These are phyloP conservation scores for Ganoderma sinense DNA, from an alignment of 1,284 basidiomycete genomes.

Conservation along the genomic window DNA sequence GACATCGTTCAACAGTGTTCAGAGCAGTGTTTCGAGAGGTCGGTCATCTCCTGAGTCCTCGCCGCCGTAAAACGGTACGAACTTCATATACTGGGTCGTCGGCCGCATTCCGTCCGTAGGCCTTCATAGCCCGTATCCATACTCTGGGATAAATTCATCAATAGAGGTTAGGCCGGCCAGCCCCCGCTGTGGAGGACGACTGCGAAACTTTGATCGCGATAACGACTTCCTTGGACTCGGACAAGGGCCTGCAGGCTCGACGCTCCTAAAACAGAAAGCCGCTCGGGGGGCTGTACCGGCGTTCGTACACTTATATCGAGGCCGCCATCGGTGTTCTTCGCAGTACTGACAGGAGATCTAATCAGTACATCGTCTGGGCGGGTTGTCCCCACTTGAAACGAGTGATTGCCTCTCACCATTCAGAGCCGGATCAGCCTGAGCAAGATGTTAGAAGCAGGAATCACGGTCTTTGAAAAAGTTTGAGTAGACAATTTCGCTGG, in stretches of 20 bases:
- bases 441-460: no score
- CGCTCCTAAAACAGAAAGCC: background rate
- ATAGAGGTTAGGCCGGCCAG: background rate
- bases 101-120: background rate
- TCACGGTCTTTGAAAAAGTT: no score
- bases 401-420: no score
- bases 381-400: background rate
- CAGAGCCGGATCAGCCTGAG: no score
- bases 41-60: no score
- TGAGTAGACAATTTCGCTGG: no score
- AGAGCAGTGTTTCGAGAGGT: no score
- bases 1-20: background rate
- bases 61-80: background rate
- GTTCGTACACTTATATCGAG: background rate
- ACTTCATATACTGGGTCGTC: background rate
- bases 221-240: background rate
- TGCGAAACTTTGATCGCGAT: background rate
- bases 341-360: background rate
- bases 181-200: background rate
- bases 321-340: background rate
- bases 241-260: background rate
- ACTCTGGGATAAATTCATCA: background rate
- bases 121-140: background rate
- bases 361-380: background rate
- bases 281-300: background rate